Evolutionary conservation across 2,329 filamentous ascomycete species (phyloP).

Genomic region (Aquanectria penicillioides): DNA sequence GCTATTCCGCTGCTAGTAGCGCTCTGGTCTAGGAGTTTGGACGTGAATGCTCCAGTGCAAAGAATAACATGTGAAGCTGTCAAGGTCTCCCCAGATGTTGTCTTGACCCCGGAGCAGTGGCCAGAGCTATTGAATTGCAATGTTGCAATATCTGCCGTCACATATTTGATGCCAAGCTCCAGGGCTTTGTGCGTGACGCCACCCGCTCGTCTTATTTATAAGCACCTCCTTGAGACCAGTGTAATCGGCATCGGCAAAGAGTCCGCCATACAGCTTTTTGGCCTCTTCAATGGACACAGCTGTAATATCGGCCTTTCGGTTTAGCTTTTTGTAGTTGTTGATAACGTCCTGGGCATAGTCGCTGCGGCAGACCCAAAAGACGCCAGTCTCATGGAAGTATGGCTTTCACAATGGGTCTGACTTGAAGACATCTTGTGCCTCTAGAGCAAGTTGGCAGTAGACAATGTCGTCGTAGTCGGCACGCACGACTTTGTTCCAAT

Average conservation of each 20-base stretch:
- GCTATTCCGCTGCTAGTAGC: conserved; percentile 57
- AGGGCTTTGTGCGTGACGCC: conserved; percentile 62
- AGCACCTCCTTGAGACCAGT: neutral
- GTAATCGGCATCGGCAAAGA: neutral
- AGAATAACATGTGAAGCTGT: conserved; percentile 63
- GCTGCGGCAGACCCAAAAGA: conserved; percentile 64
- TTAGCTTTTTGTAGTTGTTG: conserved; percentile 61
- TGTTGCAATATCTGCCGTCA: conserved; percentile 60
- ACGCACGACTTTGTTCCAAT: conserved; percentile 78
- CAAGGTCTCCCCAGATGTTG: conserved; percentile 54
- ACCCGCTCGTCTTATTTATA: neutral
- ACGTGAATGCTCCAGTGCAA: conserved; percentile 67
- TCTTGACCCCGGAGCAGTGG: conserved; percentile 60
- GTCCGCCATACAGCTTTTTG: neutral
- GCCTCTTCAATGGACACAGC: conserved; percentile 29
- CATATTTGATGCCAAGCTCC: conserved; percentile 67
- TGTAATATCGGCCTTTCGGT: conserved; percentile 34
- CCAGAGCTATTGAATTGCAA: conserved; percentile 58
- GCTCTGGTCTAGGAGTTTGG: conserved; percentile 63
- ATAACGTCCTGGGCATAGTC: conserved; percentile 62
- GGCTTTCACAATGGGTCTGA: conserved; percentile 64
- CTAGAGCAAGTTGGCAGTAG: conserved; percentile 73
- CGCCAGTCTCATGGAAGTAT: conserved; percentile 69
- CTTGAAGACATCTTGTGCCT: conserved; percentile 71
- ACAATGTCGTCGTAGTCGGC: conserved; percentile 73